These are phyloP conservation scores for Gaultheria prostrata DNA, from an alignment of 148 eudicot genomes.

Conservation along the genomic window DNA sequence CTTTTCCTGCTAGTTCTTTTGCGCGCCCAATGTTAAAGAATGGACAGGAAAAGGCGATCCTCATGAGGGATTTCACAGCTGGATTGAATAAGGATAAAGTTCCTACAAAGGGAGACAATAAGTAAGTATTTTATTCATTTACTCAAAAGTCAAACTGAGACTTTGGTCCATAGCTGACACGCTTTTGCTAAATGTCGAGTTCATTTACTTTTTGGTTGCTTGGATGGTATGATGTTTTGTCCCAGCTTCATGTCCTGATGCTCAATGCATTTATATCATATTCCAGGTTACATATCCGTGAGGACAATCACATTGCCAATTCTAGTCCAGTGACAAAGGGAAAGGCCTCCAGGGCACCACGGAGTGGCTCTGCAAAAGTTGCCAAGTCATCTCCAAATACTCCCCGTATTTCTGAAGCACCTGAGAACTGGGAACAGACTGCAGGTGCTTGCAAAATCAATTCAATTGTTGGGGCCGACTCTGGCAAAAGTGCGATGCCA, in stretches of 20 bases:
- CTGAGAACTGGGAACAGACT: slow-evolving; percentile 12
- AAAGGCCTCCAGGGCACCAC: slow-evolving; percentile 39
- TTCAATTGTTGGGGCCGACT: slow-evolving; percentile 17
- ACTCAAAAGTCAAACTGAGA: not conserved
- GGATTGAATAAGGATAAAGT: slow-evolving; percentile 43
- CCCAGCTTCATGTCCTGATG: not conserved
- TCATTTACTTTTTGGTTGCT: not conserved
- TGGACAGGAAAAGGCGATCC: slow-evolving; percentile 60
- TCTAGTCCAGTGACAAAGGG: slow-evolving; percentile 33
- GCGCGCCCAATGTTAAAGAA: slow-evolving; percentile 49
- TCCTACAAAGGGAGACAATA: slow-evolving; percentile 6
- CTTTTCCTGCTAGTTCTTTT: slow-evolving; percentile 51
- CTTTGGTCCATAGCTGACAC: not conserved
- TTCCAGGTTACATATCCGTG: slow-evolving; percentile 1
- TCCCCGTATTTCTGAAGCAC: slow-evolving; percentile 23
- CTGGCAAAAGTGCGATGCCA: slow-evolving; percentile 25
- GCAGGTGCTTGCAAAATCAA: slow-evolving; percentile 3
- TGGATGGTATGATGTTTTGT: not conserved
- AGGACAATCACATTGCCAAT: slow-evolving; percentile 25
- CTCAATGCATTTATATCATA: not conserved
- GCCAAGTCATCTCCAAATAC: slow-evolving; percentile 32
- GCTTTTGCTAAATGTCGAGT: not conserved
- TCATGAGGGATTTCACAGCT: slow-evolving; percentile 47
- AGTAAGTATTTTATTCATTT: not conserved
- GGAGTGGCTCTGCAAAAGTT: slow-evolving; percentile 34